phyloP scores from a whole-genome alignment of 2,329 filamentous ascomycete species.

The Aotearoamyces nothofagi region DNA sequence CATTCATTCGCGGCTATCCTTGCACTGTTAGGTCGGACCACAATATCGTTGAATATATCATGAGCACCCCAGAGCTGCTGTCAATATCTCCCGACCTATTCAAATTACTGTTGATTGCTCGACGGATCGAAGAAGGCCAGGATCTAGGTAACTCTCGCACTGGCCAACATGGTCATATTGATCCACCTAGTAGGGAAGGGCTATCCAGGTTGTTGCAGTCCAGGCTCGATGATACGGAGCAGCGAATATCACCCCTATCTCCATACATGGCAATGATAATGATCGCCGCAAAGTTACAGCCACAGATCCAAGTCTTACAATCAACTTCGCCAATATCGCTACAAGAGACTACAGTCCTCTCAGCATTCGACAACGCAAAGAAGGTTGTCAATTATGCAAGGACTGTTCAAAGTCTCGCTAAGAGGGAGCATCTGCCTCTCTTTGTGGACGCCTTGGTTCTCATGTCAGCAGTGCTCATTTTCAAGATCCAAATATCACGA shows the following conservation, averaged over 20 bases:
- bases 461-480: background rate
- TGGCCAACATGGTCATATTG: constrained; percentile 1
- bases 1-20: too few species aligned
- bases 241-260: background rate
- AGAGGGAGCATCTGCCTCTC: background rate
- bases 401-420: background rate
- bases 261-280: background rate
- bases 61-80: too few species aligned
- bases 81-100: too few species aligned
- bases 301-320: constrained; percentile 1
- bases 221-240: background rate
- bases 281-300: background rate
- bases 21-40: too few species aligned
- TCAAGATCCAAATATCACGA: too few species aligned
- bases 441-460: constrained; percentile 1
- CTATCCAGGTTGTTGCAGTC: background rate
- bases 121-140: too few species aligned
- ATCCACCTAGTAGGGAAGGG: background rate
- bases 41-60: too few species aligned
- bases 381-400: background rate
- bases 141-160: too few species aligned
- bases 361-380: background rate
- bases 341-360: background rate
- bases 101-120: too few species aligned
- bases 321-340: constrained; percentile 1